phyloP scores from a whole-genome alignment of 768 basidiomycete genomes.

The Russula griseocarnosa region DNA sequence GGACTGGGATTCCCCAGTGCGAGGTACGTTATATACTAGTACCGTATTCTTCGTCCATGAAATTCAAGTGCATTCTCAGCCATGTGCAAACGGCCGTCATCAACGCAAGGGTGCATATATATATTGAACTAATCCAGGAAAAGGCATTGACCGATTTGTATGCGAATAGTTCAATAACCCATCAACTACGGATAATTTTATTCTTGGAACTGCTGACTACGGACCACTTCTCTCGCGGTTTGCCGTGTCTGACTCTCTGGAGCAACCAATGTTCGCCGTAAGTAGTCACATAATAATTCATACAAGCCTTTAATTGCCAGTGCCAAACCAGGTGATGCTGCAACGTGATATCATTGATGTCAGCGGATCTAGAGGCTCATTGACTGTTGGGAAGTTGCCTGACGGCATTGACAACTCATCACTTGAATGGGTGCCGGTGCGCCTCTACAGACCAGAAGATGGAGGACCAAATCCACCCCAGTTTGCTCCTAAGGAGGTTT shows the following conservation, averaged over 20 bases:
- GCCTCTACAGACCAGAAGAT: constrained; percentile 47
- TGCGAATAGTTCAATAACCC: constrained; percentile 19
- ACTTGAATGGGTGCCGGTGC: constrained; percentile 64
- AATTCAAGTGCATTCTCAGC: not conserved
- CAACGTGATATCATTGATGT: constrained; percentile 68
- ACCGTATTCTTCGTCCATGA: not conserved
- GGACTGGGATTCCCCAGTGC: constrained; percentile 64
- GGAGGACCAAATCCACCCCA: constrained; percentile 54
- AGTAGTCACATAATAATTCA: not conserved
- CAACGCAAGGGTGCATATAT: constrained; percentile 14
- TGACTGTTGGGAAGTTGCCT: constrained; percentile 67
- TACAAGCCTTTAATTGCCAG: not conserved
- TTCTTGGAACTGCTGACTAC: constrained; percentile 22
- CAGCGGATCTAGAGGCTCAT: constrained; percentile 60
- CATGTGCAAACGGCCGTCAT: constrained; percentile 16
- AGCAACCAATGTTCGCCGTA: constrained; percentile 46
- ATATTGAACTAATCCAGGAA: not conserved
- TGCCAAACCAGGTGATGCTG: constrained; percentile 37
- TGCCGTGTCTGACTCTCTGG: constrained; percentile 36
- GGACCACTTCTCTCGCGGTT: constrained; percentile 39
- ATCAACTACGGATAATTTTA: constrained; percentile 19
- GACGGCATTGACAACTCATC: constrained; percentile 44
- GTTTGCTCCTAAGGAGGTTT: constrained; percentile 58
- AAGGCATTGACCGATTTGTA: not conserved
- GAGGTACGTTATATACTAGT: constrained; percentile 17